Evolutionary conservation across 2,329 filamentous ascomycete species (phyloP), one percentile per base, ranked within the genome.

Genomic region (Teratosphaeria zuluensis): DNA sequence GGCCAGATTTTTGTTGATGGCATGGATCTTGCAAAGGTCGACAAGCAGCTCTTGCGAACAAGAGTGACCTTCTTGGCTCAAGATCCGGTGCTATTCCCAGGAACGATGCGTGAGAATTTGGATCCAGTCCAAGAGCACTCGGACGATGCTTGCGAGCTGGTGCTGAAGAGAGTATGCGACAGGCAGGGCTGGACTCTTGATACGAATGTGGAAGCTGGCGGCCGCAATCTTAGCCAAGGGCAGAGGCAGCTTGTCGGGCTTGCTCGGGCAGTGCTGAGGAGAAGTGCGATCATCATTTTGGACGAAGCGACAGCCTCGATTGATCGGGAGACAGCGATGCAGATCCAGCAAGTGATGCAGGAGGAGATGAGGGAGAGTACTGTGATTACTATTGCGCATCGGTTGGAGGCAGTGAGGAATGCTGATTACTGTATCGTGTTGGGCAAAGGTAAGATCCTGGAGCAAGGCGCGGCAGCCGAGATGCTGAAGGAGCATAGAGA

Each of bases 281-380:
- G 81, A n/a, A 84, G 81, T 59, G 74, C 81, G 0, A 80, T 87
- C 61, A 75, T 88, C 9, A 81, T 88, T 55, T 77, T 88, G 66
- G 85, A 88, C 65, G 85, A 87, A 65, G 84, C 84, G 2, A 86
- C 84, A 1, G 84, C 84, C 2, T 83, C 80, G 54, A 84, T 86
- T 61, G 84, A 87, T 68, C 76, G 79, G 56, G 82, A 85, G 62
- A 86, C 83, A 0, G 82, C 83, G 16, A 74, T 75, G 65, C 70
- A 78, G 59, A 82, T 84, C 53, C 80, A 84, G 66, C 72, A 74
- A 56, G 75, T 84, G 19, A 66, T 84, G 66, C 73, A 80, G 53
- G 79, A 81, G 64, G 81, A 84, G 69, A 75, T 84, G 76, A 74
- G 70, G 54, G 76, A 77, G 59, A 82, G 80, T 61, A 87, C 84